These are phyloP conservation scores for Cladosporium austrohemisphaericum DNA, from an alignment of 2,329 filamentous ascomycete species.

Conservation along the genomic window DNA sequence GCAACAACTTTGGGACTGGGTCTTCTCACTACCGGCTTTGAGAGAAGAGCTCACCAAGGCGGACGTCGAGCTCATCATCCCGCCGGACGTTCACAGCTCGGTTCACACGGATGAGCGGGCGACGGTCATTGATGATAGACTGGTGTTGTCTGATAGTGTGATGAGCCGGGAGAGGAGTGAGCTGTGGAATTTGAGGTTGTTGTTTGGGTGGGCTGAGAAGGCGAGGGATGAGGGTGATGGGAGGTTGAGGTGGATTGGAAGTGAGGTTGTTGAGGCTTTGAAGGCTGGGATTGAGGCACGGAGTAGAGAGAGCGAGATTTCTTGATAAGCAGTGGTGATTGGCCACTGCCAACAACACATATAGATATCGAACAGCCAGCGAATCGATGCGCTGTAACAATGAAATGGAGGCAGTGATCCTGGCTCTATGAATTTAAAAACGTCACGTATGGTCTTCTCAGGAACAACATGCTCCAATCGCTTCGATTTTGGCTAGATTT, in stretches of 20 bases:
- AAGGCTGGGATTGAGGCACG: conserved; percentile 48
- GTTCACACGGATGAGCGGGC: conserved; percentile 51
- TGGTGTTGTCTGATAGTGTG: conserved; percentile 53
- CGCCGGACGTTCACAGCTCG: conserved; percentile 40
- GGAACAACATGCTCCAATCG: no score
- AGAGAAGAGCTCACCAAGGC: conserved; percentile 52
- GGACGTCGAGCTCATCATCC: conserved; percentile 52
- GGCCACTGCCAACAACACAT: background rate
- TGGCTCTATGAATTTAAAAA: no score
- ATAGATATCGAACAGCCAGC: background rate
- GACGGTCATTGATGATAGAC: conserved; percentile 66
- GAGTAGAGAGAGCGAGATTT: conserved; percentile 19
- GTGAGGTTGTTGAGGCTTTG: conserved; percentile 54
- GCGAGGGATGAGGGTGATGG: conserved; percentile 32
- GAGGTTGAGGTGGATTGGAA: conserved; percentile 51
- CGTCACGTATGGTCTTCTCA: no score
- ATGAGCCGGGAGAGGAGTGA: conserved; percentile 51
- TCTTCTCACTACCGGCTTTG: conserved; percentile 62
- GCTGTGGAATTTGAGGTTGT: conserved; percentile 58
- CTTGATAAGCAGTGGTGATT: no score
- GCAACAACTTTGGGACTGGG: conserved; percentile 63
- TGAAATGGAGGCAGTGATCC: background rate
- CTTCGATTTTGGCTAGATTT: no score
- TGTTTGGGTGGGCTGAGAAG: conserved; percentile 65
- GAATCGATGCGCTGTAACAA: background rate